Evolutionary conservation across 139 green algal species (phyloP).

Genomic region (Diplosphaera chodatii): DNA sequence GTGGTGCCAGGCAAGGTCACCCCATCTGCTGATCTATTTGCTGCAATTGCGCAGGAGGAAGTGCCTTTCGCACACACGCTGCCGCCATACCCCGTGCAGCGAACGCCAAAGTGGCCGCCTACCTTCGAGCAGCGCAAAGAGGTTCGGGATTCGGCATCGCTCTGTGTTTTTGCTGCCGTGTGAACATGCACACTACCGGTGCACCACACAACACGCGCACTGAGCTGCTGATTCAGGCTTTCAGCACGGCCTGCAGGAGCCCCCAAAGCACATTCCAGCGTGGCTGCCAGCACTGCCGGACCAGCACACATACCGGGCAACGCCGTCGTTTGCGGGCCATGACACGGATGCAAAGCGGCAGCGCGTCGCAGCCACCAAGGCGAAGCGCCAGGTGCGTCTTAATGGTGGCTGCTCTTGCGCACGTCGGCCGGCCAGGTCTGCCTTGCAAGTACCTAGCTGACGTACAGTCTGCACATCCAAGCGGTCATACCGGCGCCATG

Average conservation of each 20-base stretch:
- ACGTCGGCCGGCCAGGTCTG: too few relatives aligned
- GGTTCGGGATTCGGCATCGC: slow-evolving; percentile 3
- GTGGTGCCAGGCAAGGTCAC: too few relatives aligned
- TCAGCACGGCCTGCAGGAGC: slow-evolving; percentile 27
- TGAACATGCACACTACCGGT: background rate
- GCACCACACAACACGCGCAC: too few relatives aligned
- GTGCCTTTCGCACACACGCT: slow-evolving; percentile 61
- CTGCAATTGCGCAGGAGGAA: slow-evolving; percentile 30
- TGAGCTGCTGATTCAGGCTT: too few relatives aligned
- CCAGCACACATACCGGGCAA: slow-evolving; percentile 54
- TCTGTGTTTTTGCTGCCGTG: background rate
- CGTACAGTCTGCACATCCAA: too few relatives aligned
- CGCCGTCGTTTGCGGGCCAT: slow-evolving; percentile 16
- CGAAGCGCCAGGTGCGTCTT: slow-evolving; percentile 5
- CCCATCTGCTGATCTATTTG: background rate
- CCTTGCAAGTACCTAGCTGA: too few relatives aligned
- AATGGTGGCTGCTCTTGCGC: too few relatives aligned
- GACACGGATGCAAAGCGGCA: slow-evolving; percentile 14
- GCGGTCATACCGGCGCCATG: too few relatives aligned
- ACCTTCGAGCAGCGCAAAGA: slow-evolving; percentile 45
- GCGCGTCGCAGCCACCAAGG: slow-evolving; percentile 14
- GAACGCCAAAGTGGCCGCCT: slow-evolving; percentile 25
- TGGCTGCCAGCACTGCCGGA: slow-evolving; percentile 85
- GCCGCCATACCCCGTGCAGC: slow-evolving; percentile 49
- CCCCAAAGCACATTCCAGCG: slow-evolving; percentile 58